These are phyloP conservation scores for Pseudocercospora pini-densiflorae DNA, from an alignment of 2,329 filamentous ascomycete genomes.

Conservation along the genomic window DNA sequence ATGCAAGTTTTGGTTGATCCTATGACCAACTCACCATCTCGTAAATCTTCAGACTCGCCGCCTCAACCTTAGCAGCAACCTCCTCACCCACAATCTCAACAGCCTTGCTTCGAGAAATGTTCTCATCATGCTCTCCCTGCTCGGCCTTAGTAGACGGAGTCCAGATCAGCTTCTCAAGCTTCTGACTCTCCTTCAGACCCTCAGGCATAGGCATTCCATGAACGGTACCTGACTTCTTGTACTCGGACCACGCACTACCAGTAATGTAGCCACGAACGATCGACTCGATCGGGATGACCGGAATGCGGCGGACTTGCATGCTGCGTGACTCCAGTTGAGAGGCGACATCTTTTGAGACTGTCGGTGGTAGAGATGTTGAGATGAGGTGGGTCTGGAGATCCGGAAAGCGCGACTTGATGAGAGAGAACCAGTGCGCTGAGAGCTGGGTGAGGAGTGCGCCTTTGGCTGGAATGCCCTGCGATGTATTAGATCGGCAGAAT, in stretches of 20 bases:
- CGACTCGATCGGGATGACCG: conserved; percentile 78
- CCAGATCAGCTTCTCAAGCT: conserved; percentile 71
- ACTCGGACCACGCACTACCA: conserved; percentile 82
- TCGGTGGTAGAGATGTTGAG: conserved; percentile 59
- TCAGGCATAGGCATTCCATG: conserved; percentile 73
- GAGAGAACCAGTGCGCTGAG: conserved; percentile 70
- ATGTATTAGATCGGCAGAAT: conserved; percentile 5
- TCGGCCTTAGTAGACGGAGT: conserved; percentile 88
- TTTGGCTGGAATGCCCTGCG: conserved; percentile 69
- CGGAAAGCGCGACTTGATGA: conserved; percentile 62
- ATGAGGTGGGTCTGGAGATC: conserved; percentile 67
- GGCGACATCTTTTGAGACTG: conserved; percentile 45
- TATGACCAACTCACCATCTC: conserved; percentile 46
- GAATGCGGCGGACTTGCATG: conserved; percentile 77
- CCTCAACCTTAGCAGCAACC: conserved; percentile 68
- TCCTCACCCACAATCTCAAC: conserved; percentile 66
- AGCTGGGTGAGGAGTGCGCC: conserved; percentile 70
- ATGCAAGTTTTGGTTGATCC: background rate
- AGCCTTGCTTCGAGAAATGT: conserved; percentile 74
- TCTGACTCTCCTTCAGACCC: conserved; percentile 72
- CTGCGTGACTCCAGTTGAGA: conserved; percentile 62
- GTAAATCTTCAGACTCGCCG: conserved; percentile 69
- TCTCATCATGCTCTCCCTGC: conserved; percentile 78
- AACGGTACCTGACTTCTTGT: conserved; percentile 73
- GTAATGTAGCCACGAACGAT: conserved; percentile 92